Evolutionary conservation across 768 basidiomycete genomes (phyloP).

Genomic region (Hygrophoropsis aurantiaca): DNA sequence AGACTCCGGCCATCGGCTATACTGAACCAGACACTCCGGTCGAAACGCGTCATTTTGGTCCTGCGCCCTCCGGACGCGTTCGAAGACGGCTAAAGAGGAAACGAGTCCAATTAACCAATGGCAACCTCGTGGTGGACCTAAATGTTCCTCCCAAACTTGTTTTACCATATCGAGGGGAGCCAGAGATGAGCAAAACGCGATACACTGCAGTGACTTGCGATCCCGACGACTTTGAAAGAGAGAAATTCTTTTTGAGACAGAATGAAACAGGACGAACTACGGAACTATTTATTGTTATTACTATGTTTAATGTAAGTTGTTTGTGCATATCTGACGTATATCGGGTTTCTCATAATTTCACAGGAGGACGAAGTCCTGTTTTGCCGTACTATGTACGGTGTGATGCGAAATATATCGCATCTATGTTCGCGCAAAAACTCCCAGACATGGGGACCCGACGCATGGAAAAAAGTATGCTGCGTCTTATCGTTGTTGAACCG

Average conservation of each 20-base stretch:
- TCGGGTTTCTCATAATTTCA: not conserved
- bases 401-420: constrained; percentile 86
- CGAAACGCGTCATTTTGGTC: constrained; percentile 83
- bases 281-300: constrained; percentile 91
- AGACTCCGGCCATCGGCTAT: constrained; percentile 23
- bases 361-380: constrained; percentile 90
- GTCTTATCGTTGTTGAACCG: not conserved
- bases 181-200: constrained; percentile 71
- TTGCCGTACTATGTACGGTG: constrained; percentile 90
- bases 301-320: constrained; percentile 87
- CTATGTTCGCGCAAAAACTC: constrained; percentile 84
- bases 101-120: constrained; percentile 80
- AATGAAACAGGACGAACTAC: constrained; percentile 77
- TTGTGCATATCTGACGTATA: constrained; percentile 8
- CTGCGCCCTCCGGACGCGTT: constrained; percentile 79
- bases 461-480: constrained; percentile 84
- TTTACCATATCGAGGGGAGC: constrained; percentile 65
- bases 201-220: constrained; percentile 93
- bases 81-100: constrained; percentile 77
- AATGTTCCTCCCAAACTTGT: constrained; percentile 84
- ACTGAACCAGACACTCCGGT: constrained; percentile 52
- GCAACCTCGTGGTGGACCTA: constrained; percentile 84
- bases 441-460: constrained; percentile 93
- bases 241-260: constrained; percentile 84
- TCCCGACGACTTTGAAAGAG: constrained; percentile 86